A percentile compares a stretch with the other conserved stretches of the same genome.
Conservation (phyloP, 306 rosid species). For the Arachis hypogaea region DNA sequence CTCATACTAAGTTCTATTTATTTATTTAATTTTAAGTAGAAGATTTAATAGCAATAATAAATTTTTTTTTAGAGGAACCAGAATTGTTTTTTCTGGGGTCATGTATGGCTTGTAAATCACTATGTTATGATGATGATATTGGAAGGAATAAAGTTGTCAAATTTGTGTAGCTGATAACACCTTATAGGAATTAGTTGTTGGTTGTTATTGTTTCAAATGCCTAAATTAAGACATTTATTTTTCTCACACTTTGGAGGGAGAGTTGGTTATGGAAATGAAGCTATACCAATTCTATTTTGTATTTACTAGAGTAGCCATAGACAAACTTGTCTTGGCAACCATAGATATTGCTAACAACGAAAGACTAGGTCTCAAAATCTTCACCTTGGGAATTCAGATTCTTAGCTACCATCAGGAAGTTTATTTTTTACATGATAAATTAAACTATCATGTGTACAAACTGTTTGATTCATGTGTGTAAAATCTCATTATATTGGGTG, state of each 20-base stretch:
- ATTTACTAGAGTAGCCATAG: neutral
- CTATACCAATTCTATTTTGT: neutral
- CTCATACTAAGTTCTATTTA: neutral
- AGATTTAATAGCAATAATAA: neutral
- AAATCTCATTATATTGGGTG: too few species aligned
- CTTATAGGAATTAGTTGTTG: too few species aligned
- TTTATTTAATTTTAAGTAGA: neutral
- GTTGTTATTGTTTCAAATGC: neutral
- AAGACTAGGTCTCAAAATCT: neutral
- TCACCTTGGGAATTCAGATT: neutral
- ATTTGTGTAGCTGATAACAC: too few species aligned
- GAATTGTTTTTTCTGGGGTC: too few species aligned
- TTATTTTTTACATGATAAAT: neutral
- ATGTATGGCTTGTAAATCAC: too few species aligned
- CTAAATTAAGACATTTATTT: neutral
- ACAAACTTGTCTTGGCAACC: neutral
- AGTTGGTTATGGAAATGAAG: constrained; percentile 15
- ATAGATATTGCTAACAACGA: neutral
- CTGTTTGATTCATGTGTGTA: too few species aligned
- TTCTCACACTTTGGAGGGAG: neutral
- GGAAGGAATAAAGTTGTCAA: too few species aligned
- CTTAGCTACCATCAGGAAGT: neutral
- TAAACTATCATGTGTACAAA: too few species aligned
- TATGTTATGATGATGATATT: too few species aligned
- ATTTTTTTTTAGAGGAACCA: too few species aligned